Evolutionary conservation across 78 protist species (phyloP), one percentile per base, ranked within the genome.

Genomic region (Monosiga brevicollis): DNA sequence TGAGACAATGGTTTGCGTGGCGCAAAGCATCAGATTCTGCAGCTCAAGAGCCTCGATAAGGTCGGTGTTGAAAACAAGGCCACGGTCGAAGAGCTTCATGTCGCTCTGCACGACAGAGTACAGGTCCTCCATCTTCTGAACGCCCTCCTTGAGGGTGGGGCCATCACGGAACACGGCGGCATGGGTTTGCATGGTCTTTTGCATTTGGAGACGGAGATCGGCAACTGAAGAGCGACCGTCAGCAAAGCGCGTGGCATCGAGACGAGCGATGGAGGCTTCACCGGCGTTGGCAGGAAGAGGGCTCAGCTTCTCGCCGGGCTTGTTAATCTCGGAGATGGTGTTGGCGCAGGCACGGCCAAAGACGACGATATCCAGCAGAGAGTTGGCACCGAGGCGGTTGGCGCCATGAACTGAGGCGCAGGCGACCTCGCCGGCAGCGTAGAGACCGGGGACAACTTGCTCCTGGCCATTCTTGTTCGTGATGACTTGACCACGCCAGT

Each of bases 341-440:
- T 79, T 73, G 36, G 97, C 99, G 75, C 94, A 88, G 1, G 98
- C 96, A 36, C 98, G 92, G 35, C 99, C 99, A 81, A 97, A 98
- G 75, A 98, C 98, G 82, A 98, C 98, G 39, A 98, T 94, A 83
- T 98, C 99, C 32, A 98, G 90, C 62, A 98, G 95, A 32, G 98
- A 96, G 95, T 97, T 97, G 76, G 99, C 99, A 29, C 99, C 98
- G 73, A 95, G 92, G 32, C 99, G 87, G 92, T 97, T 97, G 74
- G 99, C 99, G 42, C 99, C 99, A 87, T 97, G 99, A 32, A 97
- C 99, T 32, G 95, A 91, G 11, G 91, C 97, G 86, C 95, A 93
- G 32, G 97, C 97, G 29, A 92, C 84, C 90, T 98, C 99, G 37
- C 99, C 99, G 32, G 99, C 98, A 6, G 99, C 98, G 62, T 90